Evolutionary conservation across 345 rosid genomes (phyloP), one percentile per base, ranked within the genome.

Genomic region (Populus alba): DNA sequence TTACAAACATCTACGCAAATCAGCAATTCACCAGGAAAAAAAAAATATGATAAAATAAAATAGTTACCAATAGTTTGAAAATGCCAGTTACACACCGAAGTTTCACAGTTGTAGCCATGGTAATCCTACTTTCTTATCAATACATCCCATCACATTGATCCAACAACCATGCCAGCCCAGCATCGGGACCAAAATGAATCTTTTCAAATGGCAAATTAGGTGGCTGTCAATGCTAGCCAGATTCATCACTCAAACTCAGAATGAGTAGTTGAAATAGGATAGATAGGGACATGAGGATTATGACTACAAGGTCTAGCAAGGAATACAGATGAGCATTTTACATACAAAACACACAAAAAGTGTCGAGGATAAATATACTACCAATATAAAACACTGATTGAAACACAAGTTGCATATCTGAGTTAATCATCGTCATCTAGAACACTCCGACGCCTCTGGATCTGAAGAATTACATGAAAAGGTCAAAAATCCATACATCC

Each of bases 401-500:
- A 38, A 6, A 33, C 33, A 16, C 33, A 23, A 5, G 55, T 38
- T 39, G 35, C 74, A 71, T 16, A 77, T 45, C 78, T 31, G 37
- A 77, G 71, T 82, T 91, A 92, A 80, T 95, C 97, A 49, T 93
- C 98, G n/a, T 93, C 97, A 49, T 91, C 93, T 66, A 90, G 86
- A 63, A 95, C 94, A 79, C 85, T 93, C 51, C 97, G 92, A 16
- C 97, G 93, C 93, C 99, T 91, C 83, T 92, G 96, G 83, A 95
- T 95, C 99, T 95, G 93, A 68, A 81, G 72, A 73, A 79, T 8
- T 33, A 11, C n/a, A 6, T 47, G 55, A 47, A 55, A 66, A 1
- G 41, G 59, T 59, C 43, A 47, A 27, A 72, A 66, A n/a, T 68
- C 39, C 11, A 13, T n/a, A 11, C 7, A 11, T 11, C 4, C n/a